Conservation (phyloP, 345 rosid genomes). For the Eucalyptus virginea region DNA sequence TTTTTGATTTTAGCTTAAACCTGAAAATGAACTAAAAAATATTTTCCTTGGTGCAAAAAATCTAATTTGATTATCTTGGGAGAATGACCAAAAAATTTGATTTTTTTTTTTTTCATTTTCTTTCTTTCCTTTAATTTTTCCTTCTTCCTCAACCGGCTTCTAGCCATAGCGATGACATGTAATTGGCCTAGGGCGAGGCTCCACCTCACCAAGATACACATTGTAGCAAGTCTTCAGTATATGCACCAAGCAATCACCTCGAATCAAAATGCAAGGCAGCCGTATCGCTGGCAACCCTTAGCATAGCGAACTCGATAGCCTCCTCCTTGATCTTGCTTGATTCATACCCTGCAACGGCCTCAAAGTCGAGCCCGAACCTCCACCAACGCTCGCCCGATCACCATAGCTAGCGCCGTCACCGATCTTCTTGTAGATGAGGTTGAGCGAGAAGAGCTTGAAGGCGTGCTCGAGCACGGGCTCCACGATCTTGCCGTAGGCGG, state of each 20-base stretch:
- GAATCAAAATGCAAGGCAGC: slow-evolving; percentile 52
- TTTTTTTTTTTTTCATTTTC: no score
- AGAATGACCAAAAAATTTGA: no score
- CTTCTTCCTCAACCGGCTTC: neutral
- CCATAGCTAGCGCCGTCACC: neutral
- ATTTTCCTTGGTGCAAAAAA: neutral
- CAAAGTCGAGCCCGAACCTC: slow-evolving; percentile 11
- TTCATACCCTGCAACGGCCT: slow-evolving; percentile 4
- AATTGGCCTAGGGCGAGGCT: neutral
- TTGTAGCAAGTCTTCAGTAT: slow-evolving; percentile 80
- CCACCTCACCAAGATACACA: slow-evolving; percentile 38
- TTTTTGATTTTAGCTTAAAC: neutral
- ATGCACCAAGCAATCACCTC: slow-evolving; percentile 63
- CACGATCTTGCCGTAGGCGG: slow-evolving; percentile 50
- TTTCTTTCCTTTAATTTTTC: no score
- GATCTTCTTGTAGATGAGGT: slow-evolving; percentile 48
- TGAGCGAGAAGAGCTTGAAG: slow-evolving; percentile 59
- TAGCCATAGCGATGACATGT: neutral
- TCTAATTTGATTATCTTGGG: neutral
- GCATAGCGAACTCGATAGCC: slow-evolving; percentile 52
- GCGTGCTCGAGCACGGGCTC: slow-evolving; percentile 78
- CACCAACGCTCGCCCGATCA: neutral
- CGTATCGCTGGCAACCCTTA: slow-evolving; percentile 64
- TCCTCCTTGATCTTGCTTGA: slow-evolving; percentile 62
- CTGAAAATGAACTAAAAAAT: no score